Conservation (phyloP, 768 basidiomycete species). For the Botryobasidium botryosum region DNA sequence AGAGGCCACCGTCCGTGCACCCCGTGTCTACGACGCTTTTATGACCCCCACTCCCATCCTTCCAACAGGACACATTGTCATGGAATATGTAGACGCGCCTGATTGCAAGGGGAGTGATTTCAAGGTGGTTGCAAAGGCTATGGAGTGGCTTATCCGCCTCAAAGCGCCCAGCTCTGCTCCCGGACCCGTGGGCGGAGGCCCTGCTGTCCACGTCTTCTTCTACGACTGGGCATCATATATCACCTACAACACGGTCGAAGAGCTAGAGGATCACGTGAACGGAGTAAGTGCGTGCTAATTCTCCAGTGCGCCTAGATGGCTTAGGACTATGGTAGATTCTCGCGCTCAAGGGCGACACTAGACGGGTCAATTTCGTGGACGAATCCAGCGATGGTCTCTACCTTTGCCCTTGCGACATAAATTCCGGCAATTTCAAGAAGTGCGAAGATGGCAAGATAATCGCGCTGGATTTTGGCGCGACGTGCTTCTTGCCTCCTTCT, state of each 20-base stretch:
- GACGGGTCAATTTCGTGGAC: neutral
- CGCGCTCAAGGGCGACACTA: neutral
- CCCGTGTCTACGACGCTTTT: constrained; percentile 3
- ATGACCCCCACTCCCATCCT: neutral
- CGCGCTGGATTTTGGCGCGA: neutral
- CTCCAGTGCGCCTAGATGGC: neutral
- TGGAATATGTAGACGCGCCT: constrained; percentile 1
- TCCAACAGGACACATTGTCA: neutral
- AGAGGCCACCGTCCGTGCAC: constrained; percentile 1
- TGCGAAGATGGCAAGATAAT: neutral
- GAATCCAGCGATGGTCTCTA: neutral
- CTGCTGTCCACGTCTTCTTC: constrained; percentile 3
- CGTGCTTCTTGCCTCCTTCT: constrained; percentile 2
- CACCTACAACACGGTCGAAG: constrained; percentile 1
- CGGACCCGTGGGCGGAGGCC: constrained; percentile 3
- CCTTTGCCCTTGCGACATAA: constrained; percentile 2
- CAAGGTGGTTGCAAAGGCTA: neutral
- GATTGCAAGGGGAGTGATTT: neutral
- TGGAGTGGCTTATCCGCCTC: constrained; percentile 1
- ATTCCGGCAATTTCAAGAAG: constrained; percentile 5
- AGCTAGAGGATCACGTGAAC: constrained; percentile 5
- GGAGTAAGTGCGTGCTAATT: constrained; percentile 1
- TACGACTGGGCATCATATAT: neutral
- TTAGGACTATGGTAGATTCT: neutral
- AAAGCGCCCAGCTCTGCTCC: neutral